Evolutionary conservation across 2,329 filamentous ascomycete species (phyloP), one percentile per base, ranked within the genome.

Genomic region (Dothistroma septosporum): DNA sequence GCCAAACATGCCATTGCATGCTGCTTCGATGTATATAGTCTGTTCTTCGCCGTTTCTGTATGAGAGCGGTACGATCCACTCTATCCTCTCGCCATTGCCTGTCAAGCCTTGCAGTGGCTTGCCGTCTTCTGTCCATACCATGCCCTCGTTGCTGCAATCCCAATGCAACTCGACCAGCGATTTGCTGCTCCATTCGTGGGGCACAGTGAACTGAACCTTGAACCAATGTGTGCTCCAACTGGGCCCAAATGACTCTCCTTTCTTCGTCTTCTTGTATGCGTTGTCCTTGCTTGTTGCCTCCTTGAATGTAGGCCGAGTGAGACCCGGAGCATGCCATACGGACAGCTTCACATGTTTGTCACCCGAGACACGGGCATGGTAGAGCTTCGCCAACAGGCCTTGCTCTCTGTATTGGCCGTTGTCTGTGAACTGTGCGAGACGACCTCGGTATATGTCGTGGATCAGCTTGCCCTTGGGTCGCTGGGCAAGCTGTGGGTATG

Each of bases 211-310:
- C 59, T 87, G 80, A 59, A 97, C 85, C 69, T 87, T 90, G 83
- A 99, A 96, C 94, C 94, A 99, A 76, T 97, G 94, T 9, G 94
- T 99, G 1, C 92, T 89, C 94, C 94, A 99, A 37, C 92, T 94
- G 1, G 94, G 94, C 0, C 94, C 94, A 69, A 97, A 97, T 7
- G 81, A 85, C 60, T 88, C 83, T 61, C 93, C 92, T 58, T 92
- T 86, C 19, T 84, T 79, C 9, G 92, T 89, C 53, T 87, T 83
- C 55, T 83, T 84, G 79, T 93, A 99, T 7, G 87, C 79, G 67
- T 95, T 87, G 48, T 67, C 64, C 55, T 70, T 65, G n/a, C 80
- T 82, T 12, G 81, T 85, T 12, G 92, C 93, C 59, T 97, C 91
- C 64, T 92, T 79, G 78, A 99, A 99, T 3, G 88, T 87, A 1